Evolutionary conservation across 768 basidiomycete genomes (phyloP).

Genomic region (Paxillus rubicundulus): DNA sequence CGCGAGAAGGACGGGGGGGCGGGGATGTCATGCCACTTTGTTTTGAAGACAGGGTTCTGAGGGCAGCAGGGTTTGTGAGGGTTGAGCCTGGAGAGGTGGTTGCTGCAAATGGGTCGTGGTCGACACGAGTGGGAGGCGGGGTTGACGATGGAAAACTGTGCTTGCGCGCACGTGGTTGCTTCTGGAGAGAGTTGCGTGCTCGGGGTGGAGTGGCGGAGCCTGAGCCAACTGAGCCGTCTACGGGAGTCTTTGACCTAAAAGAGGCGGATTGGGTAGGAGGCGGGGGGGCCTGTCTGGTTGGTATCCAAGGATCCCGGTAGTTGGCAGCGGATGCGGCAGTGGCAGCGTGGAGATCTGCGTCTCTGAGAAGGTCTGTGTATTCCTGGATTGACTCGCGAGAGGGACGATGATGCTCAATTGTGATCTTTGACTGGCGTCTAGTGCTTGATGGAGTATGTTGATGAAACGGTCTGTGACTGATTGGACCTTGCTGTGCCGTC

Average conservation of each 20-base stretch:
- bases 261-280: conserved; percentile 31
- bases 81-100: conserved; percentile 14
- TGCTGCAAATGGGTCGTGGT: conserved; percentile 60
- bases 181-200: conserved; percentile 60
- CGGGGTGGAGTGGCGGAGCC: conserved; percentile 30
- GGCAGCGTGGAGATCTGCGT: conserved; percentile 55
- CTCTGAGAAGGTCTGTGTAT: conserved; percentile 68
- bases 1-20: conserved; percentile 78
- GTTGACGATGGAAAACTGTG: conserved; percentile 43
- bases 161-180: conserved; percentile 54
- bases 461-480: conserved; percentile 47
- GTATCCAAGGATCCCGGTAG: conserved; percentile 35
- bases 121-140: conserved; percentile 36
- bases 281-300: conserved; percentile 46
- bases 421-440: conserved; percentile 55
- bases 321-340: conserved; percentile 36
- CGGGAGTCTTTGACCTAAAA: conserved; percentile 29
- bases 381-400: conserved; percentile 75
- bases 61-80: conserved; percentile 23
- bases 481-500: conserved; percentile 31
- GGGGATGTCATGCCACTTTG: conserved; percentile 44
- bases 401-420: conserved; percentile 75
- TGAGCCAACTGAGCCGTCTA: conserved; percentile 22
- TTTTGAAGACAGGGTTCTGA: conserved; percentile 32
- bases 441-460: conserved; percentile 30